A percentile compares a stretch with the other conserved stretches of the same genome.
These are phyloP conservation scores for Penicillium crystallinum DNA, from an alignment of 495 filamentous ascomycete genomes.

Conservation along the genomic window DNA sequence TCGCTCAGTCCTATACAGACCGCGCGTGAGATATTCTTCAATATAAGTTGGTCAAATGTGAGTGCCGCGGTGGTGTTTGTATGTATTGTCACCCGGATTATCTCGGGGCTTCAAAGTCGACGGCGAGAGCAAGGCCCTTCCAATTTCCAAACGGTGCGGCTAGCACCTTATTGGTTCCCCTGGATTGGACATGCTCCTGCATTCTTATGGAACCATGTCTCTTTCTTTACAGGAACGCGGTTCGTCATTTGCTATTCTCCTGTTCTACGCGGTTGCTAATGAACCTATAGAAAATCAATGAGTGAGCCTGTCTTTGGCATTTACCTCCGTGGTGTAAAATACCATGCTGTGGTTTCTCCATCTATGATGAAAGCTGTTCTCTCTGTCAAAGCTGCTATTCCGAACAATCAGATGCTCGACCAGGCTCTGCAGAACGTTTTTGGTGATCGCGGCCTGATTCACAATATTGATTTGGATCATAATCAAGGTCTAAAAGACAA, in stretches of 20 bases:
- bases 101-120: slow-evolving; percentile 33
- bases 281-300: slow-evolving; percentile 27
- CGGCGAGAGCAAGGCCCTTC: slow-evolving; percentile 9
- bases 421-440: slow-evolving; percentile 48
- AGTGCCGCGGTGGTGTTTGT: slow-evolving; percentile 22
- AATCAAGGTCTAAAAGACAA: slow-evolving; percentile 32
- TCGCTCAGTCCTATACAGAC: slow-evolving; percentile 16
- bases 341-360: slow-evolving; percentile 49
- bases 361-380: slow-evolving; percentile 44
- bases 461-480: slow-evolving; percentile 28
- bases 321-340: slow-evolving; percentile 42
- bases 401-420: slow-evolving; percentile 31
- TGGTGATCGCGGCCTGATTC: slow-evolving; percentile 33
- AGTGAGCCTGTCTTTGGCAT: slow-evolving; percentile 49
- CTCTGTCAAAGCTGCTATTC: slow-evolving; percentile 24
- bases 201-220: slow-evolving; percentile 41
- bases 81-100: slow-evolving; percentile 39
- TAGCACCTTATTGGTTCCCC: slow-evolving; percentile 56
- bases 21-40: slow-evolving; percentile 6
- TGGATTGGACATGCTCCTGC: slow-evolving; percentile 49
- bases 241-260: slow-evolving; percentile 22
- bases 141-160: slow-evolving; percentile 30
- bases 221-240: slow-evolving; percentile 37
- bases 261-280: slow-evolving; percentile 15
- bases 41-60: slow-evolving; percentile 21